A percentile compares a stretch with the other conserved stretches of the same genome.
Evolutionary conservation across 1,284 basidiomycete genomes (phyloP).

Genomic region (Trichosporon inkin): DNA sequence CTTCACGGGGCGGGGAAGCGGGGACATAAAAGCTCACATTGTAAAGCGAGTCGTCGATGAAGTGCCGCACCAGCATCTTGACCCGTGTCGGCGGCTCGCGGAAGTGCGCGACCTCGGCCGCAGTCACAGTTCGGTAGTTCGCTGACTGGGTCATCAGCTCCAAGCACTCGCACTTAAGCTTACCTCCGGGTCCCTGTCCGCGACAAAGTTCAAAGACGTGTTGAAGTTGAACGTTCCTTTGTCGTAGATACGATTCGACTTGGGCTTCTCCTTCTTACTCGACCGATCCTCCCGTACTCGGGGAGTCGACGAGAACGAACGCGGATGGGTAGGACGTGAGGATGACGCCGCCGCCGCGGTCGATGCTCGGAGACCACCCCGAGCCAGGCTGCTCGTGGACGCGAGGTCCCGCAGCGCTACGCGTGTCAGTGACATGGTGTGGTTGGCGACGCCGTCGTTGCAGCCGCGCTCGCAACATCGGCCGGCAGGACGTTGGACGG

Average conservation of each 20-base stretch:
- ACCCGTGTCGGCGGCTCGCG: slow-evolving; percentile 71
- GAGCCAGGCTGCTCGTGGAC: background rate
- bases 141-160: slow-evolving; percentile 11
- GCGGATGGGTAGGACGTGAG: background rate
- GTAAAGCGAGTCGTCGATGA: slow-evolving; percentile 94
- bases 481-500: background rate
- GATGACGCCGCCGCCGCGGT: background rate
- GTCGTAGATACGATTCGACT: slow-evolving; percentile 8
- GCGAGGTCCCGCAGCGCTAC: background rate
- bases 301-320: background rate
- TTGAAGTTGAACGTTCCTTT: slow-evolving; percentile 40
- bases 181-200: slow-evolving; percentile 45
- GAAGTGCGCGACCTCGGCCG: slow-evolving; percentile 62
- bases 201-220: slow-evolving; percentile 40
- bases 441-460: no score
- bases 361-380: background rate
- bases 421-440: no score
- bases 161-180: slow-evolving; percentile 6
- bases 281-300: background rate
- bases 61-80: slow-evolving; percentile 93
- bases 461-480: background rate
- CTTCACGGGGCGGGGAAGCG: background rate
- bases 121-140: slow-evolving; percentile 64
- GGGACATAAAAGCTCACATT: slow-evolving; percentile 59
- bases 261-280: slow-evolving; percentile 5